Percentiles rank a stretch among this genome's conserved stretches.
These are phyloP conservation scores for Bifiguratus adelaidae DNA, from an alignment of 192 early-diverging fungal species.

Conservation along the genomic window DNA sequence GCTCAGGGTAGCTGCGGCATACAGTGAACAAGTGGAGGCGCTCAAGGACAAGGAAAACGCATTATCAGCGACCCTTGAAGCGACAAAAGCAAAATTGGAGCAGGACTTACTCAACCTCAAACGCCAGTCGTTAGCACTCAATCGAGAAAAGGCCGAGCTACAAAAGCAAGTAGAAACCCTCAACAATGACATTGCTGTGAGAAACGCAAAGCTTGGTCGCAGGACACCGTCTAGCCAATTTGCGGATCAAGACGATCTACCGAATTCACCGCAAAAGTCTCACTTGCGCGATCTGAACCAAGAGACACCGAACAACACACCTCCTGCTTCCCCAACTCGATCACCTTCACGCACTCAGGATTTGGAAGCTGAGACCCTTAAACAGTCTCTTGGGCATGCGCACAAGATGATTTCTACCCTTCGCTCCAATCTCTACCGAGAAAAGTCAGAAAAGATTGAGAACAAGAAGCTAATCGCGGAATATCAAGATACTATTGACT, in stretches of 20 bases:
- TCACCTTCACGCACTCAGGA: slow-evolving; percentile 8
- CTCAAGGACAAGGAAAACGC: slow-evolving; percentile 47
- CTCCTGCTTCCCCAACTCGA: slow-evolving; percentile 16
- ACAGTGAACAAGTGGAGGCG: slow-evolving; percentile 47
- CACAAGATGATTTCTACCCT: slow-evolving; percentile 44
- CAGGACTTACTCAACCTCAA: slow-evolving; percentile 48
- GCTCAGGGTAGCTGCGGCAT: slow-evolving; percentile 30
- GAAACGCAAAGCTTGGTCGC: slow-evolving; percentile 9
- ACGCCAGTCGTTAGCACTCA: slow-evolving; percentile 34
- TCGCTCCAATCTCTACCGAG: slow-evolving; percentile 34
- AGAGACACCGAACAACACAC: background rate
- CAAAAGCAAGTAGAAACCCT: slow-evolving; percentile 46
- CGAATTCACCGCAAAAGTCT: too few relatives aligned
- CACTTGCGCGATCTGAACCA: too few relatives aligned
- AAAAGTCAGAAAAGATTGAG: slow-evolving; percentile 42
- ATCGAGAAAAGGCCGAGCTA: slow-evolving; percentile 50
- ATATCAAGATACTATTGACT: slow-evolving; percentile 45
- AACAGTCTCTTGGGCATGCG: slow-evolving; percentile 20
- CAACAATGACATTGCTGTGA: slow-evolving; percentile 29
- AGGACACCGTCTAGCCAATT: background rate
- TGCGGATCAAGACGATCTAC: background rate
- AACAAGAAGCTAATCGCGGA: slow-evolving; percentile 39
- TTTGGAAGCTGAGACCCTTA: slow-evolving; percentile 23
- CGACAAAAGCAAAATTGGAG: slow-evolving; percentile 45
- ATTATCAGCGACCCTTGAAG: slow-evolving; percentile 23